These are phyloP conservation scores for Gleditsia sinensis DNA, from an alignment of 306 rosid species.

Conservation along the genomic window DNA sequence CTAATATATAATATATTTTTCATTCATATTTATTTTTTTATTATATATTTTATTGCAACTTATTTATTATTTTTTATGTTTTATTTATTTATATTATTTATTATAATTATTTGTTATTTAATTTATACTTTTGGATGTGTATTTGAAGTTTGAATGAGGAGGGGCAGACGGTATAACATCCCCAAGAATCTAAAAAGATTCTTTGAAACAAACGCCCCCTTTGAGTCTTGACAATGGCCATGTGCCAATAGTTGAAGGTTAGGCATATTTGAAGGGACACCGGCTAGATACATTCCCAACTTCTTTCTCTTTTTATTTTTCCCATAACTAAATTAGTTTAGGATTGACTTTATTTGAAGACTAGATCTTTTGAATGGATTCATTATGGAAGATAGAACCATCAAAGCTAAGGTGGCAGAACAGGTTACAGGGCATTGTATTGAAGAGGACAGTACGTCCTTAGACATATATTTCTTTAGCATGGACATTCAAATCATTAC, in stretches of 20 bases:
- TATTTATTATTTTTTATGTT: too few species aligned
- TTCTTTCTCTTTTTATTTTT: not conserved
- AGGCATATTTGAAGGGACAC: not conserved
- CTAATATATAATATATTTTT: too few species aligned
- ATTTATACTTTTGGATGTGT: too few species aligned
- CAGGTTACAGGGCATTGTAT: not conserved
- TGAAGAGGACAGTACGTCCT: not conserved
- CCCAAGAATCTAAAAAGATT: too few species aligned
- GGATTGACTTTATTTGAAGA: not conserved
- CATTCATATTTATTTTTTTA: too few species aligned
- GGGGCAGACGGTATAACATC: too few species aligned
- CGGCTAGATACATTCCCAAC: not conserved
- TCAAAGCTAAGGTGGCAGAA: not conserved
- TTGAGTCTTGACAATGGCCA: not conserved
- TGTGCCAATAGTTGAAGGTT: not conserved
- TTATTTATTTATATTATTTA: too few species aligned
- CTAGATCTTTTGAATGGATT: not conserved
- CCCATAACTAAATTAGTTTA: not conserved
- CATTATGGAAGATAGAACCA: not conserved
- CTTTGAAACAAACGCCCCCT: too few species aligned
- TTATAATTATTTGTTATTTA: too few species aligned
- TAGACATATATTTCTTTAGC: not conserved
- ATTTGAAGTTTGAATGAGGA: too few species aligned
- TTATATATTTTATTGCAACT: too few species aligned
- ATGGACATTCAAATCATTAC: not conserved